A percentile compares a stretch with the other conserved stretches of the same genome.
Conservation (phyloP, 2,329 filamentous ascomycete genomes). For the Pseudocercospora macadamiae region DNA sequence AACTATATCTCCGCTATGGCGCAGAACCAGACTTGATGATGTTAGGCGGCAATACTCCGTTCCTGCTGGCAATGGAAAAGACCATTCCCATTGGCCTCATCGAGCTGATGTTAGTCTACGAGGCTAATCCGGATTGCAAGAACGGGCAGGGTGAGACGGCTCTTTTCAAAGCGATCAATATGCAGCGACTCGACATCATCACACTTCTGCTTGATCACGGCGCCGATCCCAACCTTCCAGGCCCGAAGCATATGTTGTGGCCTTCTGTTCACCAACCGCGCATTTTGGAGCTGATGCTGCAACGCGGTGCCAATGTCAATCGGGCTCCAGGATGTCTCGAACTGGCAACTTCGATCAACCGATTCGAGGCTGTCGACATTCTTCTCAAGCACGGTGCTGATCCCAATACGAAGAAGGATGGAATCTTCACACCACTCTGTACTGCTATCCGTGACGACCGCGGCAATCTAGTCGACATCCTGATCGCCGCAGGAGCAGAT, state of each 20-base stretch:
- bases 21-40: slow-evolving; percentile 59
- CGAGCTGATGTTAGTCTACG: slow-evolving; percentile 63
- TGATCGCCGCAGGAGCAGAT: slow-evolving; percentile 57
- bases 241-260: slow-evolving; percentile 62
- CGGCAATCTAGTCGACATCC: slow-evolving; percentile 62
- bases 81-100: slow-evolving; percentile 58
- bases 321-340: slow-evolving; percentile 69
- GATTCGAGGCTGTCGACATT: slow-evolving; percentile 63
- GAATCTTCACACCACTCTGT: slow-evolving; percentile 69
- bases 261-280: slow-evolving; percentile 62
- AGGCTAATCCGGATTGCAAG: slow-evolving; percentile 62
- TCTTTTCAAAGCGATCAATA: slow-evolving; percentile 64
- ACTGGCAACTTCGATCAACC: slow-evolving; percentile 65
- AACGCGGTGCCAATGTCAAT: slow-evolving; percentile 59
- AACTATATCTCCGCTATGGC: slow-evolving; percentile 64
- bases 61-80: slow-evolving; percentile 64
- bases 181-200: slow-evolving; percentile 61
- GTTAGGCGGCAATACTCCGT: slow-evolving; percentile 61
- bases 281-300: slow-evolving; percentile 60
- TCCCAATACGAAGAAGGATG: slow-evolving; percentile 65
- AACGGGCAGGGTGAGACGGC: slow-evolving; percentile 65
- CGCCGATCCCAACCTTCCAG: slow-evolving; percentile 68
- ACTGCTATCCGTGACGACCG: slow-evolving; percentile 69
- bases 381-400: slow-evolving; percentile 64
- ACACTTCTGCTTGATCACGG: slow-evolving; percentile 58